Percentiles rank a stretch among this genome's conserved stretches.
phyloP scores from a whole-genome alignment of 2,329 filamentous ascomycete genomes.

The Gaeumannomyces tritici region DNA sequence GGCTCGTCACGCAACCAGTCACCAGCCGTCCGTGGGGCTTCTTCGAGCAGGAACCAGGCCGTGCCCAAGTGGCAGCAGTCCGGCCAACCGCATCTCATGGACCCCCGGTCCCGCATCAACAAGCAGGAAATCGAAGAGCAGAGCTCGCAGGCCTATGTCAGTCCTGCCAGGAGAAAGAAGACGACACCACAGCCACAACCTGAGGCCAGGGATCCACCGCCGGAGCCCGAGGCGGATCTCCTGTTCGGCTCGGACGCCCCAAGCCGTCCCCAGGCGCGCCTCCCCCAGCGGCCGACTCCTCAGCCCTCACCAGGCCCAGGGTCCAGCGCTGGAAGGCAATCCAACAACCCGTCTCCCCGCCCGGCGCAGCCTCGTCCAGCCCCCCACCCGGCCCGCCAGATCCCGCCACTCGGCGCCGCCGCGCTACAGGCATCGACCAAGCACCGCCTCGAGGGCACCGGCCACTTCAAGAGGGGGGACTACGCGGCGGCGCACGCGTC shows the following conservation, averaged over 20 bases:
- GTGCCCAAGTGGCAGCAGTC: constrained; percentile 52
- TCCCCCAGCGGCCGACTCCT: constrained; percentile 5
- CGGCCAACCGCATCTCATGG: constrained; percentile 28
- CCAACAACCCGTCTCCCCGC: neutral
- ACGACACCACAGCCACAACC: constrained; percentile 39
- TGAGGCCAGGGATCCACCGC: constrained; percentile 22
- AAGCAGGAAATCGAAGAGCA: constrained; percentile 72
- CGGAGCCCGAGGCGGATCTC: constrained; percentile 49
- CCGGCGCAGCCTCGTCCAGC: neutral
- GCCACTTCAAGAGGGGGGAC: constrained; percentile 90
- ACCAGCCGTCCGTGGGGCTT: constrained; percentile 33
- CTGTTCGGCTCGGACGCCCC: constrained; percentile 43
- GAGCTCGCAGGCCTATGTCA: constrained; percentile 74
- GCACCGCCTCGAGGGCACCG: constrained; percentile 70
- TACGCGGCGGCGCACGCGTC: constrained; percentile 77
- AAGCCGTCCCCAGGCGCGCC: constrained; percentile 17
- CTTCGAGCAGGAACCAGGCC: constrained; percentile 31
- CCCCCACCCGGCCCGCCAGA: constrained; percentile 41
- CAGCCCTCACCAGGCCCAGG: neutral
- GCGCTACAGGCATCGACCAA: constrained; percentile 67
- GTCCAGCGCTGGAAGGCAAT: neutral
- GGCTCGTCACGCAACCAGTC: constrained; percentile 35
- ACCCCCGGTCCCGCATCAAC: constrained; percentile 54
- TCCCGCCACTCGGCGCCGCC: constrained; percentile 59
- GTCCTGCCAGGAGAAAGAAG: constrained; percentile 72